Evolutionary conservation across 805 yeast genomes (phyloP), one percentile per base, ranked within the genome.

Genomic region (Metschnikowia vanudenii): DNA sequence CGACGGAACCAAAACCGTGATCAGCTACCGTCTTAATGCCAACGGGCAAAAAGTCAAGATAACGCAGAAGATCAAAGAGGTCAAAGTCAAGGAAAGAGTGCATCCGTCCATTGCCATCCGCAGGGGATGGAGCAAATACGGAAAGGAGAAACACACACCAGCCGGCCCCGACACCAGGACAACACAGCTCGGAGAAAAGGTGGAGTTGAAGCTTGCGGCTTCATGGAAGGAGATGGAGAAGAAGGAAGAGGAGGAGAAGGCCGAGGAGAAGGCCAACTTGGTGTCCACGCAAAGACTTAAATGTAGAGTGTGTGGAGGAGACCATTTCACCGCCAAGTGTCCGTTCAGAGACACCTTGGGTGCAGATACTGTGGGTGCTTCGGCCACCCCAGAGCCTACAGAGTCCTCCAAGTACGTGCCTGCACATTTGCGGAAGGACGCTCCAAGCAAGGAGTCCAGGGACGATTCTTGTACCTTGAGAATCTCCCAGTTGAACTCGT

Each of bases 271-370:
- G 68, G 64, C 71, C 53, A 63, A 62, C 52, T 54, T 62, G 54
- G 63, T 64, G 46, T 62, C 68, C 26, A 58, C 73, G 54, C 75
- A 72, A 58, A 65, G 79, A 52, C 68, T 82, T 54, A 73, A 69
- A 58, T 94, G 99, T 81, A 88, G 97, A 80, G 73, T 79, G 45
- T 94, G 99, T 85, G 87, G 86, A 51, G 97, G 96, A 63, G 85
- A 82, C 57, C 99, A 94, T 77, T 88, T 84, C 79, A 87, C 97
- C 35, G 74, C 89, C 67, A 84, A 85, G 73, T 94, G 99, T 86
- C 99, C 99, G 53, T 89, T 81, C 80, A 91, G 87, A 74, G 95
- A 85, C 60, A 86, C 94, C 32, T 75, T 92, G 65, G 88, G 84
- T 30, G 74, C 76, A 22, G 75, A 73, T 31, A 68, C 72, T 32